Evolutionary conservation across 805 yeast species (phyloP).

Genomic region (Metschnikowia koreensis): DNA sequence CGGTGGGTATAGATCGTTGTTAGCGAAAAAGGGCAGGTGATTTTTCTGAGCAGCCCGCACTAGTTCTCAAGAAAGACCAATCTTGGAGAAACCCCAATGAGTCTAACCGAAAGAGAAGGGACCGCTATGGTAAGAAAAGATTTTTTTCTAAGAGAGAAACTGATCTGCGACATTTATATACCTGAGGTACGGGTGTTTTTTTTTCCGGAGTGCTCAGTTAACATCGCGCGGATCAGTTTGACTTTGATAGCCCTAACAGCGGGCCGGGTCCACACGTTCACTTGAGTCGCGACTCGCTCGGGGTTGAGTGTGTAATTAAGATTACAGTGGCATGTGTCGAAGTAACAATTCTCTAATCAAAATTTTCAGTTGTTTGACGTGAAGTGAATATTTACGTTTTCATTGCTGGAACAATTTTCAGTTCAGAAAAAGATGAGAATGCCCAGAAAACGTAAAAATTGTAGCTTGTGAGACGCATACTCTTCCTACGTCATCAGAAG

Average conservation of each 20-base stretch:
- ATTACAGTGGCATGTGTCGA: no score
- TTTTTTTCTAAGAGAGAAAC: background rate
- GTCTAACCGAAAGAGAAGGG: conserved; percentile 16
- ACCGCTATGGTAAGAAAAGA: conserved; percentile 8
- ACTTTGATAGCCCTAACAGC: background rate
- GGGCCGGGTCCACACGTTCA: background rate
- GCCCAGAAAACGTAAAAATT: no score
- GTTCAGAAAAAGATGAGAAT: no score
- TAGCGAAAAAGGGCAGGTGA: conserved; percentile 22
- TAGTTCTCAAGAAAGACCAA: conserved; percentile 12
- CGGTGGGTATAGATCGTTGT: conserved; percentile 21
- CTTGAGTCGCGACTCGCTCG: background rate
- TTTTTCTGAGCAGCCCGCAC: conserved; percentile 17
- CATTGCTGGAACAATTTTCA: no score
- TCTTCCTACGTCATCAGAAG: no score
- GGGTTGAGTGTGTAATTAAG: no score
- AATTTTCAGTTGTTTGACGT: no score
- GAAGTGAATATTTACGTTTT: no score
- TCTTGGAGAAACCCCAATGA: conserved; percentile 21
- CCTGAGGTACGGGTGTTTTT: conserved; percentile 13
- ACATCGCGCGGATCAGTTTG: no score
- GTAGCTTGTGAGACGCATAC: no score
- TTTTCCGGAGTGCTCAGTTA: background rate
- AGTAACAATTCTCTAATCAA: no score
- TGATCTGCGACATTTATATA: conserved; percentile 1